Evolutionary conservation across 352 stramenopile genomes (phyloP).

Genomic region (Phytophthora colocasiae): DNA sequence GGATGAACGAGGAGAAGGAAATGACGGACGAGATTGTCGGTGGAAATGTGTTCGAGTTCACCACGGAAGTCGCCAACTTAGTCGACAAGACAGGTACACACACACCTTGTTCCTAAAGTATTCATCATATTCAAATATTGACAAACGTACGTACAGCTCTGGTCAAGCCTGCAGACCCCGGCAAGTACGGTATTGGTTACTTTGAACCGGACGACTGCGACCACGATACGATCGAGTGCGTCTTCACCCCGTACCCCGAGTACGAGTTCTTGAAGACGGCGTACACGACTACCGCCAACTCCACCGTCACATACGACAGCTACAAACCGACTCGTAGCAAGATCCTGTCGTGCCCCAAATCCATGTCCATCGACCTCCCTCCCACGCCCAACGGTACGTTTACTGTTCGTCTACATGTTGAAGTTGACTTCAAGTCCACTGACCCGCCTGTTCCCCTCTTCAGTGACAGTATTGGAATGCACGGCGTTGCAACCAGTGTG

Average conservation of each 20-base stretch:
- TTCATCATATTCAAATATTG: not conserved
- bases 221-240: conserved; percentile 57
- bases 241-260: conserved; percentile 76
- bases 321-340: conserved; percentile 45
- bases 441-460: not conserved
- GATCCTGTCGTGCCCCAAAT: conserved; percentile 53
- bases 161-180: conserved; percentile 50
- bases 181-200: conserved; percentile 81
- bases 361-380: conserved; percentile 42
- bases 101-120: not conserved
- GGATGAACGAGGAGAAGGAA: conserved; percentile 75
- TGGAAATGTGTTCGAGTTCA: conserved; percentile 83
- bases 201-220: conserved; percentile 76
- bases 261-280: conserved; percentile 74
- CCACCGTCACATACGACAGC: conserved; percentile 47
- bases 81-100: conserved; percentile 36
- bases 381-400: conserved; percentile 44
- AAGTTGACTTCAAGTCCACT: conserved; percentile 9
- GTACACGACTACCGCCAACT: conserved; percentile 75
- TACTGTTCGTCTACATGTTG: conserved; percentile 17
- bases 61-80: conserved; percentile 68
- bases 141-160: conserved; percentile 36
- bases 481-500: conserved; percentile 59
- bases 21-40: conserved; percentile 75
- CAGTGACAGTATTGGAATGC: conserved; percentile 61